These are phyloP conservation scores for Melampsora occidentalis DNA, from an alignment of 1,284 basidiomycete genomes.

Conservation along the genomic window DNA sequence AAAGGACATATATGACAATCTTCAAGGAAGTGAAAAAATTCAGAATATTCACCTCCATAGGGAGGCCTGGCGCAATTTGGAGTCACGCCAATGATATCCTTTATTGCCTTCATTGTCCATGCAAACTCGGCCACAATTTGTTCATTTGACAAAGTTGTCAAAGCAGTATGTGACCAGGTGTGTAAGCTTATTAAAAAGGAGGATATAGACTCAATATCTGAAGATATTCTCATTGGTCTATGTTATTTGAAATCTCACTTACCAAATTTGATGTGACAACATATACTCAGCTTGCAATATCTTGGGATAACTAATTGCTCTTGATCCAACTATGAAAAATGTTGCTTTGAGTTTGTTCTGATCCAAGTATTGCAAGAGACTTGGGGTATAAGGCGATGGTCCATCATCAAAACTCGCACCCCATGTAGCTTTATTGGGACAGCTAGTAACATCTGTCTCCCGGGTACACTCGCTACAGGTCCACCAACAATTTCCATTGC, in stretches of 20 bases:
- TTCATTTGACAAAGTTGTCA: conserved; percentile 78
- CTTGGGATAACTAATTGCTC: conserved; percentile 73
- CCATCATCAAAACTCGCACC: conserved; percentile 58
- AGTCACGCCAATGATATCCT: conserved; percentile 51
- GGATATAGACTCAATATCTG: no score
- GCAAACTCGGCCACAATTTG: conserved; percentile 90
- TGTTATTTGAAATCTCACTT: conserved; percentile 52
- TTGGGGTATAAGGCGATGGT: conserved; percentile 76
- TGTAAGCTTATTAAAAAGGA: conserved; percentile 41
- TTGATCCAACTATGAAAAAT: conserved; percentile 90
- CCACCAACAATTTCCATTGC: conserved; percentile 73
- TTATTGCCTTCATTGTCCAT: conserved; percentile 63
- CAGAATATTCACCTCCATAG: conserved; percentile 47
- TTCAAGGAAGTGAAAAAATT: conserved; percentile 15
- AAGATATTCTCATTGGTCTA: no score
- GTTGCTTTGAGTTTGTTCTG: conserved; percentile 70
- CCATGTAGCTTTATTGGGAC: conserved; percentile 75
- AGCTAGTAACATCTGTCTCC: conserved; percentile 68
- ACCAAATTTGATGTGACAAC: conserved; percentile 48
- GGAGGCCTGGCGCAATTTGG: conserved; percentile 52
- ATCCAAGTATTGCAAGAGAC: conserved; percentile 67
- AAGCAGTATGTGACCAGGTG: conserved; percentile 60
- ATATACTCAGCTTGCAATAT: conserved; percentile 81
- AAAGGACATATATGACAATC: no score
- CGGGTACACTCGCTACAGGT: conserved; percentile 76